Conservation (phyloP, 2,329 filamentous ascomycete species). For the Rachicladosporium sp. region DNA sequence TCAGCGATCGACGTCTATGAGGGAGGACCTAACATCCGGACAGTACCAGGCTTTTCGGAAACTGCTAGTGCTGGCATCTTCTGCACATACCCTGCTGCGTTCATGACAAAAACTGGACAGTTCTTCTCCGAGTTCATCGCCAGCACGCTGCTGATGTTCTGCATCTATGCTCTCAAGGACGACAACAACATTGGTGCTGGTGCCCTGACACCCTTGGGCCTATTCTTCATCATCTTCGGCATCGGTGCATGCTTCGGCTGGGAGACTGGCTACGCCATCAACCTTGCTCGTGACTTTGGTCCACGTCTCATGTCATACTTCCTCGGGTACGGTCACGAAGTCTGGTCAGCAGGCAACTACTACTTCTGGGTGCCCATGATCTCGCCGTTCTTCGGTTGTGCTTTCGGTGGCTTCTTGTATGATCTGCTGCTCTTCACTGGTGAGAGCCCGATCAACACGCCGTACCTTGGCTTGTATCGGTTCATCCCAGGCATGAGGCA, state of each 20-base stretch:
- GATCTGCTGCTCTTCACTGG: conserved; percentile 59
- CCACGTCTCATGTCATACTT: conserved; percentile 38
- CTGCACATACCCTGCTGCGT: conserved; percentile 57
- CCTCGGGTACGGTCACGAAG: conserved; percentile 48
- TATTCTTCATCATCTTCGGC: conserved; percentile 64
- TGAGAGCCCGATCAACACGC: conserved; percentile 56
- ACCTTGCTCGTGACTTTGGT: conserved; percentile 60
- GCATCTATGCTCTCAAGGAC: conserved; percentile 56
- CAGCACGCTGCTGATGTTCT: conserved; percentile 55
- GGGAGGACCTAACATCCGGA: conserved; percentile 46
- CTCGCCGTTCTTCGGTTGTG: conserved; percentile 52
- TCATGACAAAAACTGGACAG: conserved; percentile 53
- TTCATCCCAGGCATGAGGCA: conserved; percentile 17
- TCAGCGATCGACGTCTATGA: conserved; percentile 23
- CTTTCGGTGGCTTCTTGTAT: conserved; percentile 54
- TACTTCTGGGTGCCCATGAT: conserved; percentile 72
- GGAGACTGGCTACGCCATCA: conserved; percentile 67
- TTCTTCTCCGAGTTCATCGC: conserved; percentile 64
- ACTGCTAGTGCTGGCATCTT: conserved; percentile 59
- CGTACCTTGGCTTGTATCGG: conserved; percentile 49
- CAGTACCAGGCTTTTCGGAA: conserved; percentile 39
- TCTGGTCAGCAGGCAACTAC: conserved; percentile 55
- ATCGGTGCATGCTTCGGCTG: conserved; percentile 63
- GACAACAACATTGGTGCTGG: conserved; percentile 45
- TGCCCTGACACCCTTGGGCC: conserved; percentile 43